Evolutionary conservation across 2,329 filamentous ascomycete genomes (phyloP), one percentile per base, ranked within the genome.

Genomic region (Grosmannia clavigera): DNA sequence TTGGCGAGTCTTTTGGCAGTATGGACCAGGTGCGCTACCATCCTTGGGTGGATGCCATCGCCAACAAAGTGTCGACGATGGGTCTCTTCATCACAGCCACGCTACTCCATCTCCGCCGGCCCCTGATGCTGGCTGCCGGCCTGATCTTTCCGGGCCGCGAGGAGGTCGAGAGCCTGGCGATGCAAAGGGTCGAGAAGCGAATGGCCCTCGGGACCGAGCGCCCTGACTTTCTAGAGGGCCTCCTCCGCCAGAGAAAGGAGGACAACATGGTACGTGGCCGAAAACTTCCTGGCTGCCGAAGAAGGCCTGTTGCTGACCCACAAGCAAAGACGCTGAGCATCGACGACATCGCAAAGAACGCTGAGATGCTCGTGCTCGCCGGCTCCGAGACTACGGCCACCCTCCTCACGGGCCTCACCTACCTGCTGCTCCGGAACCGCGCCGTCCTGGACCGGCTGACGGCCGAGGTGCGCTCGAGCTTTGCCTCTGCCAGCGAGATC

Each of bases 341-440:
- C 19, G 19, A 11, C 11, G 29, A 29, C 2, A 35, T 55, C 5
- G 9, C 35, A 7, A 9, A 16, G n/a, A 55, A 63, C 38, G 48
- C 57, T 25, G 57, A 56, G 14, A 6, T 52, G 3, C 19, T 64
- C 7, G 38, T 61, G 6, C 27, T 75, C 40, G 76, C 74, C 3
- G 75, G 76, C n/a, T 76, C 74, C 50, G 77, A 80, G 63, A 79
- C 77, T 1, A 77, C 76, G 10, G 75, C 75, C 7, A 78, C 74
- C 5, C 73, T 75, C 71, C 3, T 68, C n/a, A 50, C 68, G 4
- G 68, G 65, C 3, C 60, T 66, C 3, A 61, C 70, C 55, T 71
- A 66, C 60, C 66, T 70, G 31, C 65, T 71, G 31, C 58, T 60
- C 35, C 63, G 62, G 25, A 64, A 70, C 60, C 68, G 67, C 5